phyloP scores from a whole-genome alignment of 495 filamentous ascomycete species.

The Neurospora sp. region DNA sequence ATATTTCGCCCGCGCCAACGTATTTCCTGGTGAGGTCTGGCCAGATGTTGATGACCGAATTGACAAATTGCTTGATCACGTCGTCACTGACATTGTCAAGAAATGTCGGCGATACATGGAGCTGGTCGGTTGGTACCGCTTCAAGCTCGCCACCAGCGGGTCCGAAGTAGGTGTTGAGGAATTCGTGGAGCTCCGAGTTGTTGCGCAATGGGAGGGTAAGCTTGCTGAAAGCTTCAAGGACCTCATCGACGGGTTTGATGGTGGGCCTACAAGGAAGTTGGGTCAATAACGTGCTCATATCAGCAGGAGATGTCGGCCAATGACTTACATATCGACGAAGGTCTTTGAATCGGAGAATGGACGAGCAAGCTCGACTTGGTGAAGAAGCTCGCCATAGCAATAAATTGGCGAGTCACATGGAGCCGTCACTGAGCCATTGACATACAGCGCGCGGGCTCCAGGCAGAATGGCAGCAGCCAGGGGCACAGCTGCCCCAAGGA shows the following conservation, averaged over 20 bases:
- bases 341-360: slow-evolving; percentile 43
- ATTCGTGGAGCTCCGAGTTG: slow-evolving; percentile 36
- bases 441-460: slow-evolving; percentile 26
- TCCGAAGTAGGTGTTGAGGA: slow-evolving; percentile 34
- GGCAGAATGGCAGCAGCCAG: slow-evolving; percentile 14
- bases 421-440: slow-evolving; percentile 35
- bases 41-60: slow-evolving; percentile 42
- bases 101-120: slow-evolving; percentile 33
- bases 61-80: slow-evolving; percentile 34
- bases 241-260: slow-evolving; percentile 32
- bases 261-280: slow-evolving; percentile 27
- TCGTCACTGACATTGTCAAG: slow-evolving; percentile 32
- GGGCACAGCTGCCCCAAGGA: slow-evolving; percentile 3
- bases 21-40: slow-evolving; percentile 39
- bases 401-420: slow-evolving; percentile 42
- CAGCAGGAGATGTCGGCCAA: neutral
- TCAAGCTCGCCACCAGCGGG: slow-evolving; percentile 38
- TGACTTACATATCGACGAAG: slow-evolving; percentile 41
- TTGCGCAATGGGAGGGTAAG: slow-evolving; percentile 37
- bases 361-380: slow-evolving; percentile 35
- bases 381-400: slow-evolving; percentile 38
- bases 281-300: slow-evolving; percentile 1
- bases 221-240: slow-evolving; percentile 32
- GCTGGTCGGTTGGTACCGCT: slow-evolving; percentile 27
- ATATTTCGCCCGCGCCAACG: slow-evolving; percentile 26